Evolutionary conservation across 2,329 filamentous ascomycete genomes (phyloP).

Genomic region (Hortaea werneckii): DNA sequence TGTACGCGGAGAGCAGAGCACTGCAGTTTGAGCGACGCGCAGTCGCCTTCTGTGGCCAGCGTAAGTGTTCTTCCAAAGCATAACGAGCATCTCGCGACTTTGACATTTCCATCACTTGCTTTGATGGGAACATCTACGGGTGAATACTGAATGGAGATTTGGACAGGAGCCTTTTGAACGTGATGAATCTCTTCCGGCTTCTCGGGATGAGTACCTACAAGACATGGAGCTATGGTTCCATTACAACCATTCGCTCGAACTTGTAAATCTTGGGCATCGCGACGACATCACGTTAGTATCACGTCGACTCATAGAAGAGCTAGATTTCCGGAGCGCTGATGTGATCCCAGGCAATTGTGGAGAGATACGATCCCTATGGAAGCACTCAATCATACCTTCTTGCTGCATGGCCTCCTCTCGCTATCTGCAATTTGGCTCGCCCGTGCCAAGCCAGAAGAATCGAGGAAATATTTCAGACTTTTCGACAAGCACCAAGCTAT

Average conservation of each 20-base stretch:
- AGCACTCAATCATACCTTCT: slow-evolving; percentile 13
- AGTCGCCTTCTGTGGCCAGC: not conserved
- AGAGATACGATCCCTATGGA: slow-evolving; percentile 12
- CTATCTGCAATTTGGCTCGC: slow-evolving; percentile 16
- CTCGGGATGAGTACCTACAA: slow-evolving; percentile 15
- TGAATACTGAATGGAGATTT: no score
- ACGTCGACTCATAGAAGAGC: no score
- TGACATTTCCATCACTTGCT: not conserved
- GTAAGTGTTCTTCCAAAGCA: not conserved
- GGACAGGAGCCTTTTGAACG: not conserved
- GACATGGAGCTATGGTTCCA: slow-evolving; percentile 22
- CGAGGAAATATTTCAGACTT: slow-evolving; percentile 10
- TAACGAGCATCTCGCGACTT: not conserved
- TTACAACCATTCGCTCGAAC: slow-evolving; percentile 5
- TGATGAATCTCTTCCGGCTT: not conserved
- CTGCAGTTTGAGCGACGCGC: slow-evolving; percentile 7
- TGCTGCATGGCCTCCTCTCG: slow-evolving; percentile 19
- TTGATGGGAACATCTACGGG: no score
- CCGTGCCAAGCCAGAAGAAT: slow-evolving; percentile 5
- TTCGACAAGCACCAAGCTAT: slow-evolving; percentile 18
- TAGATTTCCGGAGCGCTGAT: no score
- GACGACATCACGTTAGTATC: slow-evolving; percentile 4
- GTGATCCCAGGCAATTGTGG: slow-evolving; percentile 7
- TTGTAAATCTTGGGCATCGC: slow-evolving; percentile 2
- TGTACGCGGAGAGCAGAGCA: slow-evolving; percentile 13